Base-by-base conservation (phyloP, 2,329 filamentous ascomycete species). In the Stylonectria norvegica region DNA sequence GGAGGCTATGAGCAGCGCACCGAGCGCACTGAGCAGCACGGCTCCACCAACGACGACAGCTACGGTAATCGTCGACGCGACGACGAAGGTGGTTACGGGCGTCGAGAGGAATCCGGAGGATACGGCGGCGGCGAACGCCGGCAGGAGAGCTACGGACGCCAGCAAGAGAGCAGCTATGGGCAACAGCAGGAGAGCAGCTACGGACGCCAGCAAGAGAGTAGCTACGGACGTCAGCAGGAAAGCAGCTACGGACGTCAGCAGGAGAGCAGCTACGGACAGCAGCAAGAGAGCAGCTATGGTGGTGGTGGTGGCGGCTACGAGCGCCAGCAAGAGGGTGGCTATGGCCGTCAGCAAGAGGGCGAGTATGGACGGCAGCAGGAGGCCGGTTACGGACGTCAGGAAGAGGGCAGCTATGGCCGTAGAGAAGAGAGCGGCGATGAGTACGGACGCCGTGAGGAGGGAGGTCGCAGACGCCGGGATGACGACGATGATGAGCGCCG, bases 1-100 rank as follows among this genome's bases (percentile, higher is more conserved):
- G 75, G 78, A 30, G 74, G 78, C 5, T 82, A 78, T 46, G 75
- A 83, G 53, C 68, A 79, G 49, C 75, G 70, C 27, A 77, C 75
- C 23, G 77, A 83, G 61, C 69, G 70, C 20, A 70, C 64, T 15
- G 72, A 76, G 38, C 69, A 69, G 38, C 58, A 64, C 19, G 61
- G 63, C 32, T 67, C 64, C 12, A 59, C 49, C 27, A 32, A 41
- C 25, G 42, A 45, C 7, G 29, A 17, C 32, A 43, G 50, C 31
- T 36, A 38, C 4, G 23, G 50, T 52, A 38, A 46, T 34, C 38
- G 46, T 43, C n/a, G 20, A 16, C 38, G 42, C 5, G 19, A 20
- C 5, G 28, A 39, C 16, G 20, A 32, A 28, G 30, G 41, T 16
- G 41, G 41, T 23, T 30, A 35, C 25, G 48, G 47, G 22, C 36